A percentile compares a stretch with the other conserved stretches of the same genome.
These are phyloP conservation scores for Musa troglodytarum DNA, from an alignment of 176 grass and related monocot genomes.

Conservation along the genomic window DNA sequence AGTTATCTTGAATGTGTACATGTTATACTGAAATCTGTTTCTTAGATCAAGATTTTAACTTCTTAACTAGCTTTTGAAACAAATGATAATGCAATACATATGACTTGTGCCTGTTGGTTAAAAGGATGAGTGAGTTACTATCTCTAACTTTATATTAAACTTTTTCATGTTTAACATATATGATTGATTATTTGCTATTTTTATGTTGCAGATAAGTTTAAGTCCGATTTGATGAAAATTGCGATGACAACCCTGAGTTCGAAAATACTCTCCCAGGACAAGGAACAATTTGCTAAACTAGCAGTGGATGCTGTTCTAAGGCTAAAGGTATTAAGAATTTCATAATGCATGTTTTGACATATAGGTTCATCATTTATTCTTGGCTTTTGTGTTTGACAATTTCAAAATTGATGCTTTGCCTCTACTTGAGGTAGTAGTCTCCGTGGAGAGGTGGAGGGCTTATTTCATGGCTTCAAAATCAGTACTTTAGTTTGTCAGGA, in stretches of 20 bases:
- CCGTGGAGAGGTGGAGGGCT: too few relatives aligned
- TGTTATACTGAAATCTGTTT: background rate
- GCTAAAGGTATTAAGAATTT: constrained; percentile 61
- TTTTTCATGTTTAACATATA: background rate
- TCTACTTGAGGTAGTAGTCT: too few relatives aligned
- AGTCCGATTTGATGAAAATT: constrained; percentile 88
- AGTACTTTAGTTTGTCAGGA: too few relatives aligned
- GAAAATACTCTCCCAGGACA: constrained; percentile 96
- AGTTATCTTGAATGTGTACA: background rate
- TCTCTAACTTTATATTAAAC: background rate
- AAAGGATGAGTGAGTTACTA: background rate
- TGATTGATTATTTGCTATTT: constrained; percentile 3
- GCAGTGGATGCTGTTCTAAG: constrained; percentile 94
- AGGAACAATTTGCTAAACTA: constrained; percentile 95
- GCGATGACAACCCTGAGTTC: constrained; percentile 95
- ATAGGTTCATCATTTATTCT: background rate
- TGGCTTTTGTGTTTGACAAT: background rate
- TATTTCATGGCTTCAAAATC: too few relatives aligned
- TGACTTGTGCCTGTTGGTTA: background rate
- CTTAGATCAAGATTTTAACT: background rate
- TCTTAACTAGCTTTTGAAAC: background rate
- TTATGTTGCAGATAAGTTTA: constrained; percentile 70
- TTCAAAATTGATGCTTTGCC: too few relatives aligned
- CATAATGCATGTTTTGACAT: background rate
- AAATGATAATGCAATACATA: background rate